Percentiles rank a stretch among this genome's conserved stretches.
phyloP scores from a whole-genome alignment of 1,139 yeast species.

The Taphrina pruni region DNA sequence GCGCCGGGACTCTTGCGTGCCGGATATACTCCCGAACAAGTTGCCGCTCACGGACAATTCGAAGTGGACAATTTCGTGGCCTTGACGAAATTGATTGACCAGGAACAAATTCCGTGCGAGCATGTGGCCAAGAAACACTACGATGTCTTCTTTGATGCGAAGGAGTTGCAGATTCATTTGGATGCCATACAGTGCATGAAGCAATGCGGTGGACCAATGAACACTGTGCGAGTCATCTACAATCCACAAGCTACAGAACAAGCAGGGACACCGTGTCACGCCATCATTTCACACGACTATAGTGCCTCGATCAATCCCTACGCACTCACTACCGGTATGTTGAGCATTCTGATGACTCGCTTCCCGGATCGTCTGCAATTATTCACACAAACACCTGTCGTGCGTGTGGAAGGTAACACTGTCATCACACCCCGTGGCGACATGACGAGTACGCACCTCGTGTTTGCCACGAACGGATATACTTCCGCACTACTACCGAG shows the following conservation, averaged over 20 bases:
- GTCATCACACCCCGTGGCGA: neutral
- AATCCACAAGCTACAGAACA: constrained; percentile 1
- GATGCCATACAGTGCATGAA: constrained; percentile 13
- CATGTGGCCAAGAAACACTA: constrained; percentile 10
- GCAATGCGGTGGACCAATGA: constrained; percentile 10
- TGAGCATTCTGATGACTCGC: neutral
- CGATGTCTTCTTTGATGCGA: constrained; percentile 11
- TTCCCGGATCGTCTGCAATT: neutral
- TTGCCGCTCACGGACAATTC: constrained; percentile 16
- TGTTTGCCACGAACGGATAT: constrained; percentile 26
- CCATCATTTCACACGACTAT: constrained; percentile 11
- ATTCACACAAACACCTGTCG: constrained; percentile 11
- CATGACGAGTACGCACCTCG: constrained; percentile 7
- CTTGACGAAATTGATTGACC: neutral
- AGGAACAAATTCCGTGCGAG: constrained; percentile 9
- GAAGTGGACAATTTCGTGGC: constrained; percentile 23
- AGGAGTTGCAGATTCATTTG: neutral
- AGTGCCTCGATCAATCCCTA: constrained; percentile 25
- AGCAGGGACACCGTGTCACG: constrained; percentile 3
- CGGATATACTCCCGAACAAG: constrained; percentile 12
- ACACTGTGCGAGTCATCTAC: neutral
- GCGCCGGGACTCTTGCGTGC: constrained; percentile 25
- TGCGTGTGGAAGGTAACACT: neutral
- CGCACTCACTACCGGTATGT: neutral
- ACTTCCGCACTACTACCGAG: constrained; percentile 18